Evolutionary conservation across 768 basidiomycete species (phyloP), one percentile per base, ranked within the genome.

Genomic region (Russula vinacea): DNA sequence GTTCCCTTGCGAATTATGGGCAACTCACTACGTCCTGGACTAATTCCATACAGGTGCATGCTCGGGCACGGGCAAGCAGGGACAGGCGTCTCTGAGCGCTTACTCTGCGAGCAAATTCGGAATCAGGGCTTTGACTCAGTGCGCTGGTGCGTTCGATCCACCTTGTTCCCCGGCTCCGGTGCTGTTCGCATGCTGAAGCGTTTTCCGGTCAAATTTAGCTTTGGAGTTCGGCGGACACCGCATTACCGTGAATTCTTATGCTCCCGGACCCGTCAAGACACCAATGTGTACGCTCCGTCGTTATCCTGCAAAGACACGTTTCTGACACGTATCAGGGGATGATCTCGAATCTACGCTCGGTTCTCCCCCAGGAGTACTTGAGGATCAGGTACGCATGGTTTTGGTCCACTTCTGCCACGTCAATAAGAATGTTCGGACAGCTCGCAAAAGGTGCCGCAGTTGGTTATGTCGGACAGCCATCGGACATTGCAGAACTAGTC

Each of bases 81-180:
- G 44, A 37, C 58, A 63, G 35, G 66, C 62, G 54, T 32, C 59
- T 26, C 22, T 68, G 9, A 17, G 64, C 50, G 69, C 73, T 2
- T 77, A 77, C 53, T 61, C 60, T 26, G 72, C 74, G 2, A 70
- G 71, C 14, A 77, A 77, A 59, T 76, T 75, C 47, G 74, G 63
- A 17, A 65, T 75, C 52, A 65, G 74, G 5, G 74, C 68, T 2
- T 49, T 76, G 29, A 75, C 74, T 8, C 73, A 75, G 37, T 51
- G 44, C 54, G 67, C 68, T 6, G 68, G 68, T 64, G 47, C n/a
- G 65, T 55, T n/a, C 10, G 14, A 9, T 49, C 52, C 17, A 17
- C 11, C 17, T 37, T 39, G 24, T 14, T 24, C 0, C 14, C 24
- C 53, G 49, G 33, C 1, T 50, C 45, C 24, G 39, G 5, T 49